Percentiles rank a stretch among this genome's conserved stretches.
Conservation (phyloP, 2,329 filamentous ascomycete species). For the Cladophialophora immunda region DNA sequence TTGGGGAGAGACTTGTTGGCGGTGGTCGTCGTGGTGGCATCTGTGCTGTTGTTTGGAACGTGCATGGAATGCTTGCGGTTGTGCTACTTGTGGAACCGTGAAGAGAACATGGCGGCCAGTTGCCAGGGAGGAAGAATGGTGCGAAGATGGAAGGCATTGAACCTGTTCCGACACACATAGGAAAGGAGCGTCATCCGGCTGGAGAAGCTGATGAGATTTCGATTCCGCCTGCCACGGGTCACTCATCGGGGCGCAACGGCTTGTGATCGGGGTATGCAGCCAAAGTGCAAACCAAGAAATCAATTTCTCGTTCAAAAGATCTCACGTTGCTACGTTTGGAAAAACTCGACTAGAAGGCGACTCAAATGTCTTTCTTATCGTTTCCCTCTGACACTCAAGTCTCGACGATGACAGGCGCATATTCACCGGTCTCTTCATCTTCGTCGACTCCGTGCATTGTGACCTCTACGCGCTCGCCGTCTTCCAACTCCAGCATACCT, state of each 20-base stretch:
- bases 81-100: neutral
- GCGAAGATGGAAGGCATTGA: neutral
- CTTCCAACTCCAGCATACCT: conserved; percentile 68
- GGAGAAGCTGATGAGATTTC: conserved; percentile 16
- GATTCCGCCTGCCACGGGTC: conserved; percentile 11
- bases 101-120: neutral
- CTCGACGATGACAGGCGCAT: conserved; percentile 68
- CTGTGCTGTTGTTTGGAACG: neutral
- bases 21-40: conserved; percentile 17
- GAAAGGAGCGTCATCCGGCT: conserved; percentile 18
- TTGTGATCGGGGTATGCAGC: conserved; percentile 11
- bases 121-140: neutral
- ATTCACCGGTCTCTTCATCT: conserved; percentile 71
- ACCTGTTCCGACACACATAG: conserved; percentile 5
- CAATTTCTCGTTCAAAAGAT: conserved; percentile 20
- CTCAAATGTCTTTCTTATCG: neutral
- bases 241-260: conserved; percentile 10
- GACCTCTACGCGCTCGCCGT: conserved; percentile 70
- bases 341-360: neutral
- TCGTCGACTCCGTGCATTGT: conserved; percentile 63
- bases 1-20: conserved; percentile 1
- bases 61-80: neutral
- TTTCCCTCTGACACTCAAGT: conserved; percentile 44
- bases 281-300: conserved; percentile 15
- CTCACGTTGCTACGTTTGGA: neutral